Evolutionary conservation across 2,329 filamentous ascomycete genomes (phyloP), one percentile per base, ranked within the genome.

Genomic region (Botryotinia convoluta): DNA sequence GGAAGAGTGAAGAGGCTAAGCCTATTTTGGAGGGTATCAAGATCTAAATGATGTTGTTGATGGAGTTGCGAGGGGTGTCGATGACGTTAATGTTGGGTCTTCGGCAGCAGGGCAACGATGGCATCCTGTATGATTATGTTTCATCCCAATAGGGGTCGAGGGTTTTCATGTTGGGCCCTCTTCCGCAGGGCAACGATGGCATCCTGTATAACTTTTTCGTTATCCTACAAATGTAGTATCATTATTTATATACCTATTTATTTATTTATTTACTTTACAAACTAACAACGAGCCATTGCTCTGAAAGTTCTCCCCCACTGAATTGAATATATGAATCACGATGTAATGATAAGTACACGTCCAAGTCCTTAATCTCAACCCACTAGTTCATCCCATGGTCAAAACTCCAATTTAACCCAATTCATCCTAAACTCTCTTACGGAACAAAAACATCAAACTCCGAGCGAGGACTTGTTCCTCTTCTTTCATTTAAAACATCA

Each of bases 1-100:
- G 94, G 94, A 90, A 85, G 83, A 91, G 87, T 65, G 91, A 93
- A n/a, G 79, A 80, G 69, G 80, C 80, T 26, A 80, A 76, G 71
- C 77, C 79, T 32, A 81, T 81, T 70, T 75, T 81, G 60, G 78
- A 80, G 68, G 80, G 80, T 14, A 74, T 76, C n/a, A 81, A 79
- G 76, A 80, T 80, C 65, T 81, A 79, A 69, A 39, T 7, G 44
- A n/a, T 32, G 65, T 57, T 42, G 48, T 22, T 18, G 48, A 20
- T 64, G 44, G 44, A 44, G 57, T 29, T 65, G 45, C 35, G 37
- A 54, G 65, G 63, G 72, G 72, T 69, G 76, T 79, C 76, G 74
- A 76, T 70, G 74, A 75, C 74, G 77, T 79, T 78, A 76, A 79
- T 76, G 76, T 77, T 77, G 75, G 71, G 75, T 77, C 77, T 67